Percentiles rank a stretch among this genome's conserved stretches.
Conservation (phyloP, 768 basidiomycete genomes). For the Candolleomyces efflorescens region DNA sequence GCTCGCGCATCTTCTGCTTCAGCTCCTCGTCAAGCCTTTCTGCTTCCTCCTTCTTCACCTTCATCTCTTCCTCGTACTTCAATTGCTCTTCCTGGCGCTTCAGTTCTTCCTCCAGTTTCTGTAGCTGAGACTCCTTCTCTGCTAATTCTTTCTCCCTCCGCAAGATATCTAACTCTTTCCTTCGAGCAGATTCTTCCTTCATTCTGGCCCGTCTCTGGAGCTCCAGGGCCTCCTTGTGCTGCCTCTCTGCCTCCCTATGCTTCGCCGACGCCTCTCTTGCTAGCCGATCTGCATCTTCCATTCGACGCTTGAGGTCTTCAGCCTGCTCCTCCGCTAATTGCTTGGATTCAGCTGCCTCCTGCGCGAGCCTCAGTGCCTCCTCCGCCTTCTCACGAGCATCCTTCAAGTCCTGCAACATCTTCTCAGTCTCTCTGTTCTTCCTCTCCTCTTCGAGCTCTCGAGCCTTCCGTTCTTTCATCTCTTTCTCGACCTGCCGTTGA, state of each 20-base stretch:
- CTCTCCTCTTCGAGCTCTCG: conserved; percentile 18
- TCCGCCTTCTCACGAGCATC: conserved; percentile 13
- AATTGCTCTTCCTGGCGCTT: too few species aligned
- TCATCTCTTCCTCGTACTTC: conserved; percentile 18
- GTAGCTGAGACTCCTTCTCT: too few species aligned
- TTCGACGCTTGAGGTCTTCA: neutral
- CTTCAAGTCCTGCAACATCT: conserved; percentile 7
- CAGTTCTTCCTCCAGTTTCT: too few species aligned
- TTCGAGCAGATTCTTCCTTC: conserved; percentile 1
- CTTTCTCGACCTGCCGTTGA: too few species aligned
- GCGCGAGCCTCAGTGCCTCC: too few species aligned
- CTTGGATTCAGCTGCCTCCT: too few species aligned
- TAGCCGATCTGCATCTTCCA: conserved; percentile 1
- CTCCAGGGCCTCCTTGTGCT: neutral
- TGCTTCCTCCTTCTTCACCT: conserved; percentile 17
- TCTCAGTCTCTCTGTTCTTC: conserved; percentile 13
- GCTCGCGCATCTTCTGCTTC: conserved; percentile 9
- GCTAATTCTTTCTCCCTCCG: neutral
- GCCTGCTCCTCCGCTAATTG: conserved; percentile 4
- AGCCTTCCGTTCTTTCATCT: neutral
- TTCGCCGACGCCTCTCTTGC: conserved; percentile 2
- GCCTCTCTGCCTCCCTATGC: neutral
- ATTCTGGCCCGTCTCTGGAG: neutral
- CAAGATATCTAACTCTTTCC: neutral
- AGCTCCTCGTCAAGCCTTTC: conserved; percentile 10